phyloP scores from a whole-genome alignment of 1,139 yeast genomes.

The Pichia sp. region DNA sequence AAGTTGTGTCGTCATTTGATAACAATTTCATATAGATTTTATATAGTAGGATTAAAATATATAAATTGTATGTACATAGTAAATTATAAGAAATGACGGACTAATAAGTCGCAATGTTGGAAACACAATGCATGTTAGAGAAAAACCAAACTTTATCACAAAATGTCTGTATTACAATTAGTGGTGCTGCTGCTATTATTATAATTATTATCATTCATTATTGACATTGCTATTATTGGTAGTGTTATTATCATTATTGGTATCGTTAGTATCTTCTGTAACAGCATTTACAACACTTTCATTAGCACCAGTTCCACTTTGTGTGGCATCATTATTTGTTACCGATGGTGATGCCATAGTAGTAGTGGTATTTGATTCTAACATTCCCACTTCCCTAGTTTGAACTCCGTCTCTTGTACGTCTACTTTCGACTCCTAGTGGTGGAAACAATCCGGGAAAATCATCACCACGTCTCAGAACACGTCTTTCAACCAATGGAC shows the following conservation, averaged over 20 bases:
- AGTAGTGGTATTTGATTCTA: background rate
- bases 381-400: constrained; percentile 23
- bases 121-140: too few species aligned
- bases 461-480: background rate
- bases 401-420: constrained; percentile 42
- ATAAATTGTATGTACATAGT: too few species aligned
- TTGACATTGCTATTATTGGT: too few species aligned
- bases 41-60: too few species aligned
- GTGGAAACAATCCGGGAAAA: constrained; percentile 31
- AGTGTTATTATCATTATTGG: background rate
- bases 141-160: too few species aligned
- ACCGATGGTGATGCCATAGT: background rate
- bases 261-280: background rate
- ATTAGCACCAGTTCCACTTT: background rate
- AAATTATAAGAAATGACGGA: too few species aligned
- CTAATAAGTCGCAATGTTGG: too few species aligned
- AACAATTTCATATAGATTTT: too few species aligned
- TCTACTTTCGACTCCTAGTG: constrained; percentile 44
- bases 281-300: background rate
- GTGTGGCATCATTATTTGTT: background rate
- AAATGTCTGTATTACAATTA: too few species aligned
- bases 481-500: constrained; percentile 1
- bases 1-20: too few species aligned
- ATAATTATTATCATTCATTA: too few species aligned
- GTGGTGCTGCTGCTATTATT: too few species aligned